Base-by-base conservation (phyloP, 306 rosid genomes). In the Styphnolobium japonicum region DNA sequence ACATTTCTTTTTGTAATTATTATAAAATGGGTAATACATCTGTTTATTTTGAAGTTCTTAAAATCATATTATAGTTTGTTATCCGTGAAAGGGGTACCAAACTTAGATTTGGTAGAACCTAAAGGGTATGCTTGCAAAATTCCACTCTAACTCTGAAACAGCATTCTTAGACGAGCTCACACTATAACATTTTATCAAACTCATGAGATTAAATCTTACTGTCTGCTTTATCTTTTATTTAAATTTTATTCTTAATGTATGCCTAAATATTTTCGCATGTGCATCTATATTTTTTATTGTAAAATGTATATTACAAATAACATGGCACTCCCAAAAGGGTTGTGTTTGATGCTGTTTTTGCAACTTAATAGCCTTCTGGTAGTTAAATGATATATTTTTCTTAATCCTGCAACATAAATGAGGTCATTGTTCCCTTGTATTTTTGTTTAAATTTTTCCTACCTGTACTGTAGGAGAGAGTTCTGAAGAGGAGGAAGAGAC, bases 401-500 rank as follows among this genome's bases (percentile, higher is more conserved):
- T 60, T 43, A 15, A 52, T 67, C 51, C 66, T 16, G 62, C 72
- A 71, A 56, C 64, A 71, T 68, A 49, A 63, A 53, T 61, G 55
- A 52, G 66, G 37, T 49, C 36, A 36, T 55, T 79, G 15, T 69
- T 80, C 45, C 60, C 22, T 43, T 60, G 21, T 81, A 43, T 70
- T 64, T 37, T 43, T 65, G 15, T 25, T 40, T 36, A 14, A 76
- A 42, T 31, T 73, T 42, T 39, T 82, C 58, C 36, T 64, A n/a
- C 23, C 67, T 67, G 22, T 45, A 70, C 45, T 78, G 81, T 79
- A 90, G 87, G 79, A 46, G 94, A 88, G 77, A 71, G 81, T 73
- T 81, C 85, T 15, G 87, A 87, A 71, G 98, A 83, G 76, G 83
- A 76, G n/a, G 90, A 91, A 71, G 91, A 84, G 79, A 69, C 74